These are phyloP conservation scores for Phytophthora citrophthora DNA, from an alignment of 352 stramenopile genomes.

Conservation along the genomic window DNA sequence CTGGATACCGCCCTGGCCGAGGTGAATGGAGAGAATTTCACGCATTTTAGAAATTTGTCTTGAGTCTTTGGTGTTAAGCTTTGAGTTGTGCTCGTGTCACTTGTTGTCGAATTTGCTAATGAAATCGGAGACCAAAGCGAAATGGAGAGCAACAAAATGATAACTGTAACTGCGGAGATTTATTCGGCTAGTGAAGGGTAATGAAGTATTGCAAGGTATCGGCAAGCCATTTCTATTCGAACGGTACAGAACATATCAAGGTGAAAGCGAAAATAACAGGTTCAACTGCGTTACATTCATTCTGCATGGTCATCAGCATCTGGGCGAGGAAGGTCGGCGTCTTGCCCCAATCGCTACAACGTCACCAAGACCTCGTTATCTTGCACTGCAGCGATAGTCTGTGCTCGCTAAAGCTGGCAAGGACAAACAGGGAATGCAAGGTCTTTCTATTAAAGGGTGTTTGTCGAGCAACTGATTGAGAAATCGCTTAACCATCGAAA, in stretches of 20 bases:
- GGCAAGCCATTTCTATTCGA: not conserved
- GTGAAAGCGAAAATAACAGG: slow-evolving; percentile 2
- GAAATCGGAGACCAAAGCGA: slow-evolving; percentile 1
- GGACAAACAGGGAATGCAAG: no score
- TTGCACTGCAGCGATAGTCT: not conserved
- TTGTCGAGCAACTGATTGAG: no score
- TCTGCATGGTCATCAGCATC: slow-evolving; percentile 19
- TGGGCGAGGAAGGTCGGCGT: slow-evolving; percentile 4
- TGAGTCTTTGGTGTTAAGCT: not conserved
- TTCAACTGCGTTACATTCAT: slow-evolving; percentile 13
- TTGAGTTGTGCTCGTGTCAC: not conserved
- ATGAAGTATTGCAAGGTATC: slow-evolving; percentile 8
- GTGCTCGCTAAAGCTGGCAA: no score
- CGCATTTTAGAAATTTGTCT: slow-evolving; percentile 33
- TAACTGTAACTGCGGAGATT: slow-evolving; percentile 1
- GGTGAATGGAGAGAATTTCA: slow-evolving; percentile 77
- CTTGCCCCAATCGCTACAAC: not conserved
- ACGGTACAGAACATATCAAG: not conserved
- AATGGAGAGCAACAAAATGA: not conserved
- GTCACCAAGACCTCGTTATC: not conserved
- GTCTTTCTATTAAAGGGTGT: no score
- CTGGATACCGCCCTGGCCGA: slow-evolving; percentile 93
- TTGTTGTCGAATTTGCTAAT: slow-evolving; percentile 21
- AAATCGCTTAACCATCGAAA: no score
- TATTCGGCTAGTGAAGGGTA: slow-evolving; percentile 10